Evolutionary conservation across 2,329 filamentous ascomycete species (phyloP), one percentile per base, ranked within the genome.

Genomic region (Emmonsiellopsis sp.): DNA sequence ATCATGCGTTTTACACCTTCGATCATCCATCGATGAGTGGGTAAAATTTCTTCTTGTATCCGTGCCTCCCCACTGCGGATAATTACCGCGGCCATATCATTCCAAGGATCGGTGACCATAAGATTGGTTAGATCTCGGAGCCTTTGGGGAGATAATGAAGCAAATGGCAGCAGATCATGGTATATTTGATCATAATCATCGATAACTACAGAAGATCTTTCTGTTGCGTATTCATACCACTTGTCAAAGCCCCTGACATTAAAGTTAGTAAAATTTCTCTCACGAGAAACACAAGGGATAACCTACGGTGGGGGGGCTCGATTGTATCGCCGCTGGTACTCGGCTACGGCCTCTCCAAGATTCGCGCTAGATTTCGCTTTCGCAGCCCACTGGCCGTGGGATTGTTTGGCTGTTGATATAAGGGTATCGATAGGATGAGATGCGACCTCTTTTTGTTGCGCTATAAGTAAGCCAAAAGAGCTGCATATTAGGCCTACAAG

Each of bases 141-240:
- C 38, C 76, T 69, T 26, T 70, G 68, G 0, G 81, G 79, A 3
- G 68, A 63, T 31, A 83, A 63, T 2, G 76, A 72, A 46, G 75
- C 77, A 58, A 83, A 84, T 1, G 79, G 79, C 7, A 77, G 65
- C 7, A 84, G 63, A 58, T 83, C 79, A 20, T 75, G 63, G 56
- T 82, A 67, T 13, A 84, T 81, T 57, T 77, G 79, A 65, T 83
- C 79, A 56, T 77, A 84, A 57, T 82, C 78, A 56, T 84, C 81
- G 48, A 83, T 78, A 7, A 83, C 65, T 4, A 76, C 62, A 1
- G 79, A 78, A 11, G 73, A 76, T 40, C 74, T 74, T 6, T 66
- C 72, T 5, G 68, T 74, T 1, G 81, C 80, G 62, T 76, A 83
- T 38, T 75, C 63, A 59, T 79, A 83, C 81, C 81, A 84, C 54